Evolutionary conservation across 2,329 filamentous ascomycete species (phyloP), one percentile per base, ranked within the genome.

Genomic region (Aspergillus fructus): DNA sequence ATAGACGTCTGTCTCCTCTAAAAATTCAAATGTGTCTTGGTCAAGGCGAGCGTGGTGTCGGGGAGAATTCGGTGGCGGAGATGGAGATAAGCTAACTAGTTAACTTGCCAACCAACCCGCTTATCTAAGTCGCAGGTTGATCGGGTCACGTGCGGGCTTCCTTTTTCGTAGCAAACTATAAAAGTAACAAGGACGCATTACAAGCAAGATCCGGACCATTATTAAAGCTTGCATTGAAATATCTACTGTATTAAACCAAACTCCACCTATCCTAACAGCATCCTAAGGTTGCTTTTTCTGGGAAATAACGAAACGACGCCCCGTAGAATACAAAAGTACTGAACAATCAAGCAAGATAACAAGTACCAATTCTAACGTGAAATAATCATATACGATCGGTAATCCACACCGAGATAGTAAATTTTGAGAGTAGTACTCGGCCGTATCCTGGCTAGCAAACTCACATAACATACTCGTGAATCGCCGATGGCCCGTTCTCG

Each of bases 401-500:
- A 39, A 41, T 21, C 8, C n/a, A 9, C 15, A 19, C n/a, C 24
- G 5, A n/a, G 23, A 15, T 46, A 46, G 27, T 30, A 3, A 17
- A 17, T 19, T 5, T n/a, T 37, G 15, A 6, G 3, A 5, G 34
- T n/a, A 5, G 6, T 37, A n/a, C 13, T n/a, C n/a, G 13, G n/a
- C 34, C 27, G 27, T 30, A 9, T 30, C 9, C 3, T 33, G 24
- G 27, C 13, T 17, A 8, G 23, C 19, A 7, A 23, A 34, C 59
- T 68, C 67, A 77, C 66, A 79, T 63, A 49, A 71, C 66, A 66
- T 72, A 79, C 51, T 87, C 85, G 66, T 88, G 84, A 61, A 89
- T 88, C 3, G 83, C 86, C 42, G 78, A 79, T 2, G 86, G 86
- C 3, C 86, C 86, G 53, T 83, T 78, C 60, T 89, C 85, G 68